These are phyloP conservation scores for Termitomyces sp. DNA, from an alignment of 1,284 basidiomycete genomes.

Conservation along the genomic window DNA sequence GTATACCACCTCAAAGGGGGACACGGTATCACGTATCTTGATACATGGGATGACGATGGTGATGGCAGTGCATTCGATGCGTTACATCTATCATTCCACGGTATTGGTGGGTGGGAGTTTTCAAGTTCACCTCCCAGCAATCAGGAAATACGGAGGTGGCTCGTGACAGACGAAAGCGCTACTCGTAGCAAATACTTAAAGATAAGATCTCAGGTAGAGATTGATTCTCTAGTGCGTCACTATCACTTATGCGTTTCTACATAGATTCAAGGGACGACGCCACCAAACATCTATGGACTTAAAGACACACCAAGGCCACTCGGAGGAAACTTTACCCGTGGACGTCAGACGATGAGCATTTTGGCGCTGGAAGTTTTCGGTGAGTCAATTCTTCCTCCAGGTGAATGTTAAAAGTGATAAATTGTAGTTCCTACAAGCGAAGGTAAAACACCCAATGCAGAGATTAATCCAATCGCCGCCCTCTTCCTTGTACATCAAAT, in stretches of 20 bases:
- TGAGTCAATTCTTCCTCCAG: constrained; percentile 27
- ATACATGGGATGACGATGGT: constrained; percentile 43
- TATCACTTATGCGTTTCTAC: not conserved
- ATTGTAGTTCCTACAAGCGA: constrained; percentile 57
- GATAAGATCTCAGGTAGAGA: constrained; percentile 49
- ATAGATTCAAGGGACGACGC: constrained; percentile 79
- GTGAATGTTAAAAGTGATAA: constrained; percentile 1
- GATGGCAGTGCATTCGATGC: constrained; percentile 4
- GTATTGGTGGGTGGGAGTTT: constrained; percentile 75
- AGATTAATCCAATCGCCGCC: constrained; percentile 65
- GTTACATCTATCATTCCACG: constrained; percentile 17
- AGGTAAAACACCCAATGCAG: constrained; percentile 65
- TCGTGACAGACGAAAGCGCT: constrained; percentile 27
- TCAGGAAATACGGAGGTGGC: constrained; percentile 49
- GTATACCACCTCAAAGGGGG: constrained; percentile 68
- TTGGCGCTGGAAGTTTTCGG: constrained; percentile 85
- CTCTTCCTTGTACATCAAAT: constrained; percentile 43
- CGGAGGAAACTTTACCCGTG: constrained; percentile 43
- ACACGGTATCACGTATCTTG: constrained; percentile 44
- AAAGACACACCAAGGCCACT: constrained; percentile 47
- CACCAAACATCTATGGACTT: constrained; percentile 64
- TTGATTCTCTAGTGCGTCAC: not conserved
- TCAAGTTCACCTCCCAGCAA: constrained; percentile 58
- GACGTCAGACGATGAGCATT: constrained; percentile 75
- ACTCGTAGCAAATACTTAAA: constrained; percentile 20